A percentile compares a stretch with the other conserved stretches of the same genome.
These are phyloP conservation scores for Guillardia theta DNA, from an alignment of 78 protist species.

Conservation along the genomic window DNA sequence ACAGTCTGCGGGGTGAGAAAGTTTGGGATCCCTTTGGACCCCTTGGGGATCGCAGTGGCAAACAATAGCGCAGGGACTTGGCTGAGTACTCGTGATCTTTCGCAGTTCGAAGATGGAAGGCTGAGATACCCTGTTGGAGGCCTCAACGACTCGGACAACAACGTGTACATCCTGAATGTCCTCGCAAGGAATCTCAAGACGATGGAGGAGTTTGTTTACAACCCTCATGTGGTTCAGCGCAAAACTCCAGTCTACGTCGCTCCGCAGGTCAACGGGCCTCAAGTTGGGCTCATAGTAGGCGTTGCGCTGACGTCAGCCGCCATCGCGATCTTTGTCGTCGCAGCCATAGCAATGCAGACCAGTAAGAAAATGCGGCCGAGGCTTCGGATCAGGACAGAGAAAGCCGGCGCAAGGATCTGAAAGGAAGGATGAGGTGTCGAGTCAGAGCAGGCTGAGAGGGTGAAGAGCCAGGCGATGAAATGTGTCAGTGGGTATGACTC, in stretches of 20 bases:
- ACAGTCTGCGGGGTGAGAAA: neutral
- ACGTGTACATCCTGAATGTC: neutral
- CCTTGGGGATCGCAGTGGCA: too few relatives aligned
- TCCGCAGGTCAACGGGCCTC: neutral
- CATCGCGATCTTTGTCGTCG: too few relatives aligned
- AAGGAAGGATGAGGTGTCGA: too few relatives aligned
- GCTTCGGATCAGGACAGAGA: too few relatives aligned
- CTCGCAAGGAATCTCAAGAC: neutral
- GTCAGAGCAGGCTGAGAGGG: too few relatives aligned
- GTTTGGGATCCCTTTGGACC: too few relatives aligned
- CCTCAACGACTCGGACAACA: constrained; percentile 21
- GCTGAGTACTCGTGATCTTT: neutral
- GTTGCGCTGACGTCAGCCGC: too few relatives aligned
- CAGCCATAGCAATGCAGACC: too few relatives aligned
- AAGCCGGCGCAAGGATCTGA: too few relatives aligned
- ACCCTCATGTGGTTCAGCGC: neutral
- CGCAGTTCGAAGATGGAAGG: neutral
- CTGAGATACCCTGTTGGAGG: neutral
- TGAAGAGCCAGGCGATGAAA: too few relatives aligned
- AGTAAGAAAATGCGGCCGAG: too few relatives aligned
- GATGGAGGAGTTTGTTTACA: neutral
- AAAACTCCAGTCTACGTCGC: neutral
- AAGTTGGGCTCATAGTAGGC: neutral
- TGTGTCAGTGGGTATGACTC: too few relatives aligned
- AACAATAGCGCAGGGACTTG: neutral